Base-by-base conservation (phyloP, 345 rosid species). In the Combretum micranthum region DNA sequence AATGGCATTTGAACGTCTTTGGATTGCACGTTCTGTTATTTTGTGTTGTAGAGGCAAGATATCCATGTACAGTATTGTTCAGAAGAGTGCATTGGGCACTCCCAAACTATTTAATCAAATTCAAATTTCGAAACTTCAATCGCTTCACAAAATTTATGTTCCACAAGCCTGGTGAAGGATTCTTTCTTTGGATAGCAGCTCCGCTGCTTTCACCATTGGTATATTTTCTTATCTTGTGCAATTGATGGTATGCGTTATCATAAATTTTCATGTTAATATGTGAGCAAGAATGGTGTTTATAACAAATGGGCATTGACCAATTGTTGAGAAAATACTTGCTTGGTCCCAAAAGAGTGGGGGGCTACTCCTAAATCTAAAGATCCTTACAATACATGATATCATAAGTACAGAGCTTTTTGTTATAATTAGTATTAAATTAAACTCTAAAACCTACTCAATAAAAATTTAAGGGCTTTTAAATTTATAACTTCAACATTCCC, bases 131-230 rank as follows among this genome's bases (percentile, higher is more conserved):
- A 47, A 50, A 50, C 32, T 66, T 75, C 4, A 80, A 44, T 52
- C 79, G 78, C 48, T 77, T 73, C 52, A 16, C 55, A 0, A 82
- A 70, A 60, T 61, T 62, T 37, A 44, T 74, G 59, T 39, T 76
- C 57, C 80, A 80, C 66, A 80, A 69, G 70, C 82, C 85, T 15
- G 64, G 61, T 14, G 75, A 77, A 77, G 75, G 73, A 11, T 23
- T 71, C 44, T 61, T 73, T 49, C 54, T 52, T 26, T 62, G 70
- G 54, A 55, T 76, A 52, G 46, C 69, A 20, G 69, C 61, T 0
- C 4, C 20, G 12, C 50, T 52, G 32, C 73, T 76, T 48, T 51
- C 79, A 21, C 81, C 81, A 13, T 11, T 69, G 72, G 81, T 73
- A 71, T 21, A 15, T 20, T 11, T 59, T 12, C 9, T 37, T 47